These are phyloP conservation scores for Leccinum subgranulosum DNA, from an alignment of 768 basidiomycete species.

Conservation along the genomic window DNA sequence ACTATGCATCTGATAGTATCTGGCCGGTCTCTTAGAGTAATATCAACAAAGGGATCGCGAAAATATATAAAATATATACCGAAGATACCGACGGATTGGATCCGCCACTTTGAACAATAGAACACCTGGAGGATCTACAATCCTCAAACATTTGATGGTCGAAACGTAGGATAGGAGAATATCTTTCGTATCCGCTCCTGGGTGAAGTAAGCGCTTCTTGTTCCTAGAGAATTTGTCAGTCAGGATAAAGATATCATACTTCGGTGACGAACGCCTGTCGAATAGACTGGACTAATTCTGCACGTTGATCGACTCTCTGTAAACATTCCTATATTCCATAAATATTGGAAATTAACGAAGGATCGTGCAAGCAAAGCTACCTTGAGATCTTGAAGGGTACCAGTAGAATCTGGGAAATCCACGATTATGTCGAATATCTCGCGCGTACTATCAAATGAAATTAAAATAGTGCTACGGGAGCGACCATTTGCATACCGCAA, in stretches of 20 bases:
- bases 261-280: constrained; percentile 63
- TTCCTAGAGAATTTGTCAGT: constrained; percentile 48
- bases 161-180: constrained; percentile 89
- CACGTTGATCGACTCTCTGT: constrained; percentile 76
- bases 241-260: not conserved
- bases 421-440: constrained; percentile 98
- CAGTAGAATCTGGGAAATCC: constrained; percentile 84
- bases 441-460: constrained; percentile 43
- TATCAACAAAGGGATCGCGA: not conserved
- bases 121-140: constrained; percentile 91
- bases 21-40: constrained; percentile 60
- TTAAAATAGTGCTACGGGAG: not conserved
- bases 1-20: constrained; percentile 96
- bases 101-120: constrained; percentile 91
- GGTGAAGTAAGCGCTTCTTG: constrained; percentile 85
- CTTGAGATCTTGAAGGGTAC: constrained; percentile 83
- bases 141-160: constrained; percentile 85
- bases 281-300: constrained; percentile 69
- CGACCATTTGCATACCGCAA: constrained; percentile 56
- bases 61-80: constrained; percentile 39
- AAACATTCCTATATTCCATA: constrained; percentile 59
- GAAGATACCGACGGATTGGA: constrained; percentile 85
- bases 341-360: not conserved
- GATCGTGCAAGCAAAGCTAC: constrained; percentile 33
- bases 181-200: constrained; percentile 91